phyloP scores from a whole-genome alignment of 805 yeast genomes.

The Candida ipomoeae region DNA sequence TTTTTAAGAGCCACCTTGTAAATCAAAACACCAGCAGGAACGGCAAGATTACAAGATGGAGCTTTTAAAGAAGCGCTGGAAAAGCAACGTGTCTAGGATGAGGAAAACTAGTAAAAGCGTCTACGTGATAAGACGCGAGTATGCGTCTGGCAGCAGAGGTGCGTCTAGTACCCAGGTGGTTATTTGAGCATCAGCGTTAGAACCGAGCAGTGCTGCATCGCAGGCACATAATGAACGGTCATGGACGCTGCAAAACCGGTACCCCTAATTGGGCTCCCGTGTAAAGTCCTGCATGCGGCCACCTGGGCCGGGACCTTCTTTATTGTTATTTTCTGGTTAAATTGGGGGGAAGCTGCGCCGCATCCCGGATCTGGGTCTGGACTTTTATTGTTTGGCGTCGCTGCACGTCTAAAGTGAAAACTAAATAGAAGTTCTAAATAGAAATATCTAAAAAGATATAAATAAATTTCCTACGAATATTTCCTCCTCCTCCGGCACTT shows the following conservation, averaged over 20 bases:
- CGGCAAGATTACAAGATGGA: too few relatives aligned
- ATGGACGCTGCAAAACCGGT: background rate
- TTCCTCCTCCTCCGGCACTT: too few relatives aligned
- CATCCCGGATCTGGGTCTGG: background rate
- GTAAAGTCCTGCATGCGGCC: background rate
- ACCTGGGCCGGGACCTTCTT: background rate
- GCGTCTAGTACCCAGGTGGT: constrained; percentile 5
- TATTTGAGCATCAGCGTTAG: background rate
- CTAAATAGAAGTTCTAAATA: too few relatives aligned
- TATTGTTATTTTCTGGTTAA: background rate
- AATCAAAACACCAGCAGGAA: background rate
- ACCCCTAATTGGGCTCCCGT: background rate
- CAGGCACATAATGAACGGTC: background rate
- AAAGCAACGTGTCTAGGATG: background rate
- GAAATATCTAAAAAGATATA: too few relatives aligned
- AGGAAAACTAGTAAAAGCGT: background rate
- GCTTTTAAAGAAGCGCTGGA: background rate
- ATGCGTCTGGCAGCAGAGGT: background rate
- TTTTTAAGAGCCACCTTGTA: too few relatives aligned
- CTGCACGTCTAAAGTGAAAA: background rate
- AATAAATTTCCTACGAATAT: too few relatives aligned
- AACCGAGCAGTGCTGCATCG: constrained; percentile 2
- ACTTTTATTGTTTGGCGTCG: background rate
- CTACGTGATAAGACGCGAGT: constrained; percentile 2
- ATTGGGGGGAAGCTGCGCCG: background rate